Evolutionary conservation across 768 basidiomycete genomes (phyloP), one percentile per base, ranked within the genome.

Genomic region (Mycena floridula): DNA sequence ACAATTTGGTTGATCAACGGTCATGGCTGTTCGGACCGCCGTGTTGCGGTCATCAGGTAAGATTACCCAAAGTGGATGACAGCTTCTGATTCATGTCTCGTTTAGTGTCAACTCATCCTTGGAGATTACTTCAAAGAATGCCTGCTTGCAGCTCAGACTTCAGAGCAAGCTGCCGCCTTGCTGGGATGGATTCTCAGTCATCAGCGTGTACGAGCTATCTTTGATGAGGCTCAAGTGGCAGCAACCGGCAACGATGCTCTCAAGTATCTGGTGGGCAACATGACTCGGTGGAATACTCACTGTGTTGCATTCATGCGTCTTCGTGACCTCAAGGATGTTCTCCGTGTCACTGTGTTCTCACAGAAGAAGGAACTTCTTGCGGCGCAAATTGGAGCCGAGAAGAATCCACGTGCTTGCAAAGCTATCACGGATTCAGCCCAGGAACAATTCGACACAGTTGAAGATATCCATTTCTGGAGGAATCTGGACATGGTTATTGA

Each of bases 221-320:
- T 35, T 35, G 32, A 35, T 35, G 32, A 35, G 18, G 18, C 7
- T 4, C 18, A 9, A 37, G 27, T 7, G 21, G 25, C 12, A 47
- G 57, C 32, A 52, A 61, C 13, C 18, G 18, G 18, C 7, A 18
- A 18, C 7, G 7, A 15, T 3, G 32, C 7, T 7, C 32, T 35
- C 15, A 43, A 54, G 9, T 59, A 54, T 40, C 50, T 62, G 11
- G 45, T 56, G 25, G 56, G 54, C 7, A 61, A 64, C 43, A 49
- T 61, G 42, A 64, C 57, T 0, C 49, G 49, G 15, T 64, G 57
- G 60, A 56, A 50, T 1, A 64, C 59, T 2, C 59, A 61, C 37
- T 58, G 54, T 18, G 43, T 57, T 44, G 51, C 55, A 1, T 64
- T 62, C 39, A 39, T 47, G 25, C 45, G 48, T 22, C 46, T 61